Evolutionary conservation across 495 filamentous ascomycete species (phyloP), one percentile per base, ranked within the genome.

Genomic region (Diplogelasinospora grovesii): DNA sequence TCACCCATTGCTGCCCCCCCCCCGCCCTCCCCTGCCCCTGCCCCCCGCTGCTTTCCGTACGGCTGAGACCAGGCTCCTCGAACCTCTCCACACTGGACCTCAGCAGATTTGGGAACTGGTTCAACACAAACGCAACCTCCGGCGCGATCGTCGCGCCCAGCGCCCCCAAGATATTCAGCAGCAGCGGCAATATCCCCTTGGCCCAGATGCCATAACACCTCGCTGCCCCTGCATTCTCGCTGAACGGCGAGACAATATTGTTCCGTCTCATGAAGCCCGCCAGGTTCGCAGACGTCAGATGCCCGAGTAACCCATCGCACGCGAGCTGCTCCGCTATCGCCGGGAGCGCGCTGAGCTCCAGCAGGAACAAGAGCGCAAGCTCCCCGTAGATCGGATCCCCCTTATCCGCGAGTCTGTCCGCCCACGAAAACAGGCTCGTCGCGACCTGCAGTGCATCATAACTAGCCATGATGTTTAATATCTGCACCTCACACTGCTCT

Each of bases 311-410:
- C 36, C 78, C 88, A 53, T 94, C 87, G 22, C 84, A 79, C 4
- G 90, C 92, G 23, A 97, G 75, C 39, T 86, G 83, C 54, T 98
- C 89, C 6, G 92, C 92, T 16, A 97, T 70, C 14, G 73, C 51
- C n/a, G 83, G 84, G 3, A 97, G 68, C 25, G 72, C 78, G 1
- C 89, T 95, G 22, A 99, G 70, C 50, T 90, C 86, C 36, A 95
- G 77, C 13, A 99, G 78, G 59, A 95, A 90, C 13, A 85, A 74
- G 7, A 95, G 72, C 50, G 83, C 83, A 13, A 95, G 68, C 51
- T 96, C 88, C 46, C 87, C 93, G 64, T 95, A 96, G 30, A 99
- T 68, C n/a, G 92, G 93, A 48, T 98, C 90, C 21, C 81, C 79
- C 36, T 79, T 75, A 25, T 78, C 69, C 4, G 74, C 65, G 29